Evolutionary conservation across 2,329 filamentous ascomycete genomes (phyloP).

Genomic region (Ophiocordyceps australis): DNA sequence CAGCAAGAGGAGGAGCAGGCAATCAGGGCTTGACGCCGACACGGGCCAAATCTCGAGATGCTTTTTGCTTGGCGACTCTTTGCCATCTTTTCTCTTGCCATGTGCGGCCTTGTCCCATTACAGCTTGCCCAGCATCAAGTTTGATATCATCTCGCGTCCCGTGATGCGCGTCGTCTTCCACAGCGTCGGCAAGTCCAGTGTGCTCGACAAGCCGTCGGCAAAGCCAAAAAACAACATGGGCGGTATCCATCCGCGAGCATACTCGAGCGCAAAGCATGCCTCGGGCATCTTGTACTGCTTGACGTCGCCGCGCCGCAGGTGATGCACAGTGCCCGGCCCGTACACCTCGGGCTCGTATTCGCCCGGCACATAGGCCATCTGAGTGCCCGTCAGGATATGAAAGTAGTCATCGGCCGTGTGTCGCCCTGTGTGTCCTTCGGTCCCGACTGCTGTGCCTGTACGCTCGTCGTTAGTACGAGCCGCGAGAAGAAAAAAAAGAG

Average conservation of each 20-base stretch:
- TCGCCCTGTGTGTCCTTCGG: conserved; percentile 73
- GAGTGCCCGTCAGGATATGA: conserved; percentile 65
- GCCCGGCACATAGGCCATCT: conserved; percentile 57
- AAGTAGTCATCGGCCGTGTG: conserved; percentile 94
- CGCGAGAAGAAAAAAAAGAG: too few relatives aligned
- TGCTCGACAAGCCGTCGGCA: conserved; percentile 63
- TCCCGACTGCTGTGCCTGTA: conserved; percentile 55
- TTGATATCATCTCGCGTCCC: conserved; percentile 55
- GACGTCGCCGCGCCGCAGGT: conserved; percentile 49
- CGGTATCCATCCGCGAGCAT: conserved; percentile 78
- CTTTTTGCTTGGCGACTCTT: too few relatives aligned
- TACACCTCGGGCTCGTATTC: conserved; percentile 52
- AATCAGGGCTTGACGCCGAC: too few relatives aligned
- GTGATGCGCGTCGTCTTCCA: conserved; percentile 65
- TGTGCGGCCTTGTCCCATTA: conserved; percentile 15
- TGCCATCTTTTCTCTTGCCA: neutral
- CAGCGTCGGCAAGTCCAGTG: conserved; percentile 69
- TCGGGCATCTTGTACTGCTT: conserved; percentile 75
- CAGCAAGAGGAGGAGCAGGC: too few relatives aligned
- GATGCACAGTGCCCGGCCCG: conserved; percentile 49
- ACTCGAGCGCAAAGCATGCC: conserved; percentile 65
- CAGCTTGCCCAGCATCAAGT: conserved; percentile 54
- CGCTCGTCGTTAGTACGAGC: too few relatives aligned
- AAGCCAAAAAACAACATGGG: conserved; percentile 85
- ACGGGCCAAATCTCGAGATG: too few relatives aligned